Evolutionary conservation across 805 yeast genomes (phyloP), one percentile per base, ranked within the genome.

Genomic region (Lipomyces chichibuensis): DNA sequence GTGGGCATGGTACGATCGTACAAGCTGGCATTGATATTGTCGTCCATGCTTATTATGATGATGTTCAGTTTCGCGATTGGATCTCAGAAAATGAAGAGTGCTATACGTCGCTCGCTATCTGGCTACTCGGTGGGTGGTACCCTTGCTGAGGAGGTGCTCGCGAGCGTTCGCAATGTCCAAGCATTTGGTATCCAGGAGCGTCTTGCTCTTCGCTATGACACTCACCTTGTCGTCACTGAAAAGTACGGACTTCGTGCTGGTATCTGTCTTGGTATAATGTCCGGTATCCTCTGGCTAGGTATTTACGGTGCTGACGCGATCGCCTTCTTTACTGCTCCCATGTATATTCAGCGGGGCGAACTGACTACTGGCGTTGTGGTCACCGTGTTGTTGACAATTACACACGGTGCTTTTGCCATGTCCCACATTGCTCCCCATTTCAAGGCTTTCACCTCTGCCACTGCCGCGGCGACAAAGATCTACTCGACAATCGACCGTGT

Each of bases 151-250:
- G 83, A 80, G 69, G 79, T 79, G 9, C 66, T 80, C 3, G 71
- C 80, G 14, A 75, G 81, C 5, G 76, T 79, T 27, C 76, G 82
- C 58, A 80, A 78, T 63, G 81, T 80, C 3, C 78, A 79, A 13
- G 83, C 83, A 2, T 80, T 80, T 60, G 82, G 82, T 35, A 74
- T 79, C 37, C 83, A 80, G 70, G 75, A 77, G 33, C 74, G 80
- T 32, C 69, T 80, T 57, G 76, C 77, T 9, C 72, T 61, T 7
- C 72, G 72, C 60, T 80, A 76, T 62, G 80, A 79, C 57, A 63
- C 60, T 17, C 72, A 71, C 51, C 75, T 80, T 35, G 63, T 59
- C 7, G 63, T 70, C 11, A 71, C 82, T 1, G 71, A 70, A 61
- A 59, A 63, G 57, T 69, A 65, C 35, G 71, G 65, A 52, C 67